Conservation (phyloP, 2,329 filamentous ascomycete genomes). For the Myotisia sp. region DNA sequence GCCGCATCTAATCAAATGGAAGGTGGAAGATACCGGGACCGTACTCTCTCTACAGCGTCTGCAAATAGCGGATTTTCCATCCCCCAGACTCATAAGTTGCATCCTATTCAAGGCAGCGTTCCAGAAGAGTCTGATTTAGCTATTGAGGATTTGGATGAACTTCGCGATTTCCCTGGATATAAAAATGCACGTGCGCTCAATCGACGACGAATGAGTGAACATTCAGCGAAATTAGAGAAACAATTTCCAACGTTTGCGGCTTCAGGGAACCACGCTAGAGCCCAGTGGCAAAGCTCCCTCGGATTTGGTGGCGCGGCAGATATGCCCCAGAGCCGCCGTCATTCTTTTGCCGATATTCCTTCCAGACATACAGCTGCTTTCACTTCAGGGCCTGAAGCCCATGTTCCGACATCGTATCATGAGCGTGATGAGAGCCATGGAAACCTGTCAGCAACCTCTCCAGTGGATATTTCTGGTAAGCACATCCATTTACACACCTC, state of each 20-base stretch:
- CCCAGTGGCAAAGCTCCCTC: slow-evolving; percentile 38
- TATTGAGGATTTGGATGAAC: slow-evolving; percentile 32
- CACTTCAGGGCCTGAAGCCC: slow-evolving; percentile 24
- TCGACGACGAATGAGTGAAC: slow-evolving; percentile 32
- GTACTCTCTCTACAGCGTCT: slow-evolving; percentile 29
- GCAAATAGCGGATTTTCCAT: slow-evolving; percentile 22
- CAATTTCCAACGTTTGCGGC: slow-evolving; percentile 25
- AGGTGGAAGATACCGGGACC: slow-evolving; percentile 24
- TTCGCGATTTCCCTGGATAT: slow-evolving; percentile 27
- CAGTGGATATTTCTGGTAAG: slow-evolving; percentile 32
- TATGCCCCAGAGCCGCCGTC: slow-evolving; percentile 36
- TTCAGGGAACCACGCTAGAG: slow-evolving; percentile 32
- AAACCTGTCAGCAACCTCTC: too few species aligned
- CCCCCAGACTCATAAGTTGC: slow-evolving; percentile 20
- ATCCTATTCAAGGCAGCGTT: slow-evolving; percentile 29
- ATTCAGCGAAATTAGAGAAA: slow-evolving; percentile 28
- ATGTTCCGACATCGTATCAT: slow-evolving; percentile 16
- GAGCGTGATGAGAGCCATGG: slow-evolving; percentile 27
- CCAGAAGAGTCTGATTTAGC: slow-evolving; percentile 32
- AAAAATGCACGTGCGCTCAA: slow-evolving; percentile 24
- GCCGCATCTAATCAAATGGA: slow-evolving; percentile 27
- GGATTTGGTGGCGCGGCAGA: slow-evolving; percentile 34
- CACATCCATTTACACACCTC: too few species aligned
- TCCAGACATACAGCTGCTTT: slow-evolving; percentile 32
- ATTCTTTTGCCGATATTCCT: slow-evolving; percentile 39